These are phyloP conservation scores for Fusarium begoniae DNA, from an alignment of 2,329 filamentous ascomycete genomes.

Conservation along the genomic window DNA sequence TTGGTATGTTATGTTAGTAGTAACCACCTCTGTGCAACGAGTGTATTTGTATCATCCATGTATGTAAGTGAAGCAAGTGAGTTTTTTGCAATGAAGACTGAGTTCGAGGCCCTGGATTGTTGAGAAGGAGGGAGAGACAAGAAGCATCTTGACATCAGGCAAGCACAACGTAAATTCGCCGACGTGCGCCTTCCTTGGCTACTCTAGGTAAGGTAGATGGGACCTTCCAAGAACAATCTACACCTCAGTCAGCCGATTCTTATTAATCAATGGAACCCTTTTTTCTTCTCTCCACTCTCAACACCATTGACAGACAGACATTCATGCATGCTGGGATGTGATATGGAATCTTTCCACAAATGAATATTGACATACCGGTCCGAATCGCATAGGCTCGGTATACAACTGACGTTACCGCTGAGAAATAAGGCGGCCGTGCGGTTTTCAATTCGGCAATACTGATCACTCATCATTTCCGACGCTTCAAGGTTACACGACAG, in stretches of 20 bases:
- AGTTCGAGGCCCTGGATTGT: too few relatives aligned
- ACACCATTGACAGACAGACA: background rate
- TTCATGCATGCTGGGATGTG: background rate
- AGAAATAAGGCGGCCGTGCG: background rate
- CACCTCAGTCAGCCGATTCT: background rate
- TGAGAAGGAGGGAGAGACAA: background rate
- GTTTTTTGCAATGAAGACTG: background rate
- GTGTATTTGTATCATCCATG: background rate
- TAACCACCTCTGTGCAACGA: background rate
- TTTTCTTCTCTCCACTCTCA: background rate
- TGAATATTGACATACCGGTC: constrained; percentile 3
- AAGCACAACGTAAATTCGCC: too few relatives aligned
- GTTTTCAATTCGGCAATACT: background rate
- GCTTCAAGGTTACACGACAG: constrained; percentile 18
- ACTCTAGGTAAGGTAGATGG: too few relatives aligned
- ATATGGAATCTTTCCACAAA: background rate
- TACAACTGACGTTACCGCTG: background rate
- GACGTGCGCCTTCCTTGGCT: background rate
- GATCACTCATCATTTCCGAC: constrained; percentile 6
- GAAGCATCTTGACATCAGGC: background rate
- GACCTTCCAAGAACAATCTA: background rate
- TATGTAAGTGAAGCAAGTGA: background rate
- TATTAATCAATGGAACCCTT: background rate
- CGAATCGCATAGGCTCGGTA: constrained; percentile 19
- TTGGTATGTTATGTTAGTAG: background rate